A percentile compares a stretch with the other conserved stretches of the same genome.
These are phyloP conservation scores for Citrus unshiu DNA, from an alignment of 345 rosid genomes.

Conservation along the genomic window DNA sequence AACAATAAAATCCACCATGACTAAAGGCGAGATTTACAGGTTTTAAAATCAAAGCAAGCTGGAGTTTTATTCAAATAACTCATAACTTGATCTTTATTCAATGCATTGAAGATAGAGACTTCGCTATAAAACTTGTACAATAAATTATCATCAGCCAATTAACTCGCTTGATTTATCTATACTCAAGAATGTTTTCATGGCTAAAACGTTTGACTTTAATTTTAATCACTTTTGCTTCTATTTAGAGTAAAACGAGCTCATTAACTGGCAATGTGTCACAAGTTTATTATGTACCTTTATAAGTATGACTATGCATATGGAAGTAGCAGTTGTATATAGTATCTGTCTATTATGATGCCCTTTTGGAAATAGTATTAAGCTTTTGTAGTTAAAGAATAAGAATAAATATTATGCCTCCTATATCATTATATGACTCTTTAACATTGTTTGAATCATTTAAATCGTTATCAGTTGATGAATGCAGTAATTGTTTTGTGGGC, in stretches of 20 bases:
- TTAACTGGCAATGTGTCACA: neutral
- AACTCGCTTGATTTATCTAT: slow-evolving; percentile 1
- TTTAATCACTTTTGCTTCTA: neutral
- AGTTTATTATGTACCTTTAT: neutral
- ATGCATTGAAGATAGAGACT: slow-evolving; percentile 7
- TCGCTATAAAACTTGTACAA: neutral
- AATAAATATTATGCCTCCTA: no score
- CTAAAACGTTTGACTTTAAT: slow-evolving; percentile 1
- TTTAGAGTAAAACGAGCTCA: neutral
- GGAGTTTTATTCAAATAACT: slow-evolving; percentile 9
- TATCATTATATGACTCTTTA: neutral
- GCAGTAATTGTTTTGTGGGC: neutral
- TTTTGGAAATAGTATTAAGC: neutral
- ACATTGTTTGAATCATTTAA: neutral
- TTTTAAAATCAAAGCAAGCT: slow-evolving; percentile 14
- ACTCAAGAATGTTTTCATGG: slow-evolving; percentile 12
- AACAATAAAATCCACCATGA: neutral
- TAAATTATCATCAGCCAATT: neutral
- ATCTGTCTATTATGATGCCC: neutral
- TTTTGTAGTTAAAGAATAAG: neutral
- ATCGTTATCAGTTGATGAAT: neutral
- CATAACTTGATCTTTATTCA: slow-evolving; percentile 23
- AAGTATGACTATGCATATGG: no score
- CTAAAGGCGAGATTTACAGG: slow-evolving; percentile 1
- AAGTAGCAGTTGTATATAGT: no score